Conservation (phyloP, 148 eudicot genomes). For the Chenopodium album region DNA sequence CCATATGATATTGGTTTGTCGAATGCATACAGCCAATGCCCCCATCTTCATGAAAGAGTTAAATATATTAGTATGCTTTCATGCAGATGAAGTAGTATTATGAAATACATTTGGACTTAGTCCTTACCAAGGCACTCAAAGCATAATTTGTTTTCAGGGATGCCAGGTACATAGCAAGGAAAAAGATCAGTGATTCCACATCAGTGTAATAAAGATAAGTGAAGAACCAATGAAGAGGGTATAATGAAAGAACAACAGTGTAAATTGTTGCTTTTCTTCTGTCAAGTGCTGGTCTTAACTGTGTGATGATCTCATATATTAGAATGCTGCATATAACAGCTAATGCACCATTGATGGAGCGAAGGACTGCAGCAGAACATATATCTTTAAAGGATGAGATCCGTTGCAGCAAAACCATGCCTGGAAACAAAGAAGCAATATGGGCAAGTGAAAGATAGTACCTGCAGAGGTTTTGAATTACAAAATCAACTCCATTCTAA, state of each 20-base stretch:
- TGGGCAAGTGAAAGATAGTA: constrained; percentile 94
- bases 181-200: constrained; percentile 72
- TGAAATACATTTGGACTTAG: background rate
- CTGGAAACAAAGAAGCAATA: constrained; percentile 98
- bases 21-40: constrained; percentile 64
- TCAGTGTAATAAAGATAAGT: constrained; percentile 80
- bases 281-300: constrained; percentile 57
- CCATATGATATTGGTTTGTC: constrained; percentile 96
- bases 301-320: constrained; percentile 57
- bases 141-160: constrained; percentile 58
- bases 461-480: constrained; percentile 70
- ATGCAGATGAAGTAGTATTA: background rate
- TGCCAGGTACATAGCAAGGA: constrained; percentile 69
- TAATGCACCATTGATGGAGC: constrained; percentile 70
- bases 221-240: constrained; percentile 97
- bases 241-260: constrained; percentile 62
- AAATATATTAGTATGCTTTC: constrained; percentile 1
- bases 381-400: constrained; percentile 50
- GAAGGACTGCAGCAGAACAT: constrained; percentile 66
- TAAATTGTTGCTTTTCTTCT: constrained; percentile 61
- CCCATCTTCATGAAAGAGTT: constrained; percentile 66
- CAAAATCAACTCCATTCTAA: constrained; percentile 38
- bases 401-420: constrained; percentile 46
- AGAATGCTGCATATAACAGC: constrained; percentile 68
- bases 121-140: constrained; percentile 67